Evolutionary conservation across 805 yeast species (phyloP).

Genomic region (Myxozyma kluyveri): DNA sequence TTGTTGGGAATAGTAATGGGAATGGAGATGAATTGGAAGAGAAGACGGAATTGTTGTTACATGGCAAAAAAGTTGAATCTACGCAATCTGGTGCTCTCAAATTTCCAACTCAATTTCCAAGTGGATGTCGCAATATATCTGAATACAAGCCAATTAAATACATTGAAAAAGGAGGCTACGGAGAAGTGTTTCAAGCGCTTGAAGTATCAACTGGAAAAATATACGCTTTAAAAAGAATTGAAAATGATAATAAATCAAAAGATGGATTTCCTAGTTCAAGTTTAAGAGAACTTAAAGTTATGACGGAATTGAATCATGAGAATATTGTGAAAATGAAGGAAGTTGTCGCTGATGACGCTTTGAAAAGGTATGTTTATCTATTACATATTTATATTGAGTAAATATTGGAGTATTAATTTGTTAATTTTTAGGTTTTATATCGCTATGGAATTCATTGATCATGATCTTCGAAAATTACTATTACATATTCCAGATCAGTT

Average conservation of each 20-base stretch:
- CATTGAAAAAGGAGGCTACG: conserved; percentile 45
- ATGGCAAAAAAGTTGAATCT: conserved; percentile 4
- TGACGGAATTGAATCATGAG: conserved; percentile 49
- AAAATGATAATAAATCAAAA: conserved; percentile 41
- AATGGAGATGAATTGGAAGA: too few species aligned
- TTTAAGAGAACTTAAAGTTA: conserved; percentile 59
- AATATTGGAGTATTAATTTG: not conserved
- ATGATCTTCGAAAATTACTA: conserved; percentile 34
- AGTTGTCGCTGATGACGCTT: conserved; percentile 46
- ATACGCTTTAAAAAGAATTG: conserved; percentile 61
- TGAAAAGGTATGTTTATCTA: conserved; percentile 22
- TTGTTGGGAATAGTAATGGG: not conserved
- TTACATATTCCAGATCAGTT: conserved; percentile 30
- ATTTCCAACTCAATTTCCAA: conserved; percentile 6
- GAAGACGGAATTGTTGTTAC: not conserved
- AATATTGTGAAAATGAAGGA: conserved; percentile 55
- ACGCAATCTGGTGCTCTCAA: too few species aligned
- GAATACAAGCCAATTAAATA: conserved; percentile 33
- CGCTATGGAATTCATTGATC: conserved; percentile 38
- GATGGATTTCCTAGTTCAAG: conserved; percentile 69
- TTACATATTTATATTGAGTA: not conserved
- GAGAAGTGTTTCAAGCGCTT: conserved; percentile 59
- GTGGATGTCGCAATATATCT: conserved; percentile 25
- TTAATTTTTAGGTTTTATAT: conserved; percentile 30
- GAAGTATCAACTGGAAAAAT: conserved; percentile 44